Evolutionary conservation across 2,329 filamentous ascomycete genomes (phyloP), one percentile per base, ranked within the genome.

Genomic region (Aureobasidium sp.): DNA sequence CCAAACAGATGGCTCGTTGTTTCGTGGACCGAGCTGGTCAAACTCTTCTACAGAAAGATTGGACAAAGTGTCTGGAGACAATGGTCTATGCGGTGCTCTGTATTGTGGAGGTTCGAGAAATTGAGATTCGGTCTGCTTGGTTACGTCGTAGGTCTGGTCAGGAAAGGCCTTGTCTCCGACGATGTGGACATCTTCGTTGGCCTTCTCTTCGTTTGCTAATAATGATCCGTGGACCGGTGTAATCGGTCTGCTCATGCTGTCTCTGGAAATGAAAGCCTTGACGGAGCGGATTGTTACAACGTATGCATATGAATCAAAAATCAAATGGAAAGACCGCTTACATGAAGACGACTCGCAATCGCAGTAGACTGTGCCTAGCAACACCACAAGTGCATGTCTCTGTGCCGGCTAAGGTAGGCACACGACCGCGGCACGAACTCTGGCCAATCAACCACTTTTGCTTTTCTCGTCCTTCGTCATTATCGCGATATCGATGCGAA

Each of bases 51-150:
- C 62, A 1, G 69, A 71, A 5, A 73, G 63, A 12, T 74, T 75
- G 3, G 77, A 77, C 5, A 78, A 69, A 0, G 78, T 76, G 63
- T 77, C 78, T 15, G 75, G 72, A 1, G 80, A 78, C 0, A 76
- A 61, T 6, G 75, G 73, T 52, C 76, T 72, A 25, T 71, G 68
- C 17, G 53, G 53, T 2, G 69, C 65, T 8, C 67, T 48, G 14
- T 58, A 20, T 11, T 36, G 55, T 8, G 62, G 62, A 29, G 56
- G 53, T 25, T 60, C 47, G 6, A 63, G 48, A 27, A 44, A 63
- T n/a, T 52, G 45, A n/a, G 45, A 41, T 15, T 48, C 57, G 20
- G 5, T 29, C 31, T 59, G 45, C 25, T 48, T 61, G 47, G 27
- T 34, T 14, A 5, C 20, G 29, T 48, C 37, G 11, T 22, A 41